These are phyloP conservation scores for Mycena vitilis DNA, from an alignment of 768 basidiomycete species.

Conservation along the genomic window DNA sequence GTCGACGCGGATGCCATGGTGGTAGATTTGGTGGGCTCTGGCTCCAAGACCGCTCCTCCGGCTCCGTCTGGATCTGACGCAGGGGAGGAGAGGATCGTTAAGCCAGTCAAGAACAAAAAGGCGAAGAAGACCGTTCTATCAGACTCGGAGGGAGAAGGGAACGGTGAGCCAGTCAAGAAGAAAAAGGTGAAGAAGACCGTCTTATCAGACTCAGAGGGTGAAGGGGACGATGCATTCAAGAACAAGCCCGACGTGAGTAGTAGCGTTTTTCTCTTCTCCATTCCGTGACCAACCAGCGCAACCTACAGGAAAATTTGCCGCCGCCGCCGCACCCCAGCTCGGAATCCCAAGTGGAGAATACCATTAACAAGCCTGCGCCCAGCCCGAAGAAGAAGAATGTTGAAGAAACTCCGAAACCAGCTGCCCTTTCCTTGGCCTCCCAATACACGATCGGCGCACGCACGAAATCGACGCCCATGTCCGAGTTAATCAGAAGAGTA, in stretches of 20 bases:
- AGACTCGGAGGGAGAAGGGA: constrained; percentile 34
- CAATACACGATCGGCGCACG: constrained; percentile 63
- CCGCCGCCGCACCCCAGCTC: constrained; percentile 25
- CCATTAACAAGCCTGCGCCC: neutral
- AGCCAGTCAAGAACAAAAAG: constrained; percentile 26
- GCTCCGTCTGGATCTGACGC: constrained; percentile 11
- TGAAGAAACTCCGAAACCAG: constrained; percentile 33
- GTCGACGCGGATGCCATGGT: neutral
- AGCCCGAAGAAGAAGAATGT: constrained; percentile 15
- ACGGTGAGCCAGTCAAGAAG: constrained; percentile 20
- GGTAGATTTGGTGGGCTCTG: neutral
- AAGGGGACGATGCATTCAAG: constrained; percentile 26
- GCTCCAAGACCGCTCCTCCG: neutral
- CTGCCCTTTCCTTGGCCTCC: constrained; percentile 42
- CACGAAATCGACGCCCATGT: constrained; percentile 70
- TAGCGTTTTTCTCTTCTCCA: neutral
- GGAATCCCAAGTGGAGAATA: constrained; percentile 25
- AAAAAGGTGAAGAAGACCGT: constrained; percentile 30
- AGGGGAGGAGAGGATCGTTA: constrained; percentile 8
- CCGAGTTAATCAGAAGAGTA: constrained; percentile 79
- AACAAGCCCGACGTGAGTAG: constrained; percentile 25
- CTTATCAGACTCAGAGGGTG: constrained; percentile 36
- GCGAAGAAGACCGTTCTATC: constrained; percentile 30
- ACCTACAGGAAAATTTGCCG: constrained; percentile 28
- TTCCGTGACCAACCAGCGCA: neutral